These are phyloP conservation scores for Cucumis cinereus DNA, from an alignment of 306 rosid genomes.

Conservation along the genomic window DNA sequence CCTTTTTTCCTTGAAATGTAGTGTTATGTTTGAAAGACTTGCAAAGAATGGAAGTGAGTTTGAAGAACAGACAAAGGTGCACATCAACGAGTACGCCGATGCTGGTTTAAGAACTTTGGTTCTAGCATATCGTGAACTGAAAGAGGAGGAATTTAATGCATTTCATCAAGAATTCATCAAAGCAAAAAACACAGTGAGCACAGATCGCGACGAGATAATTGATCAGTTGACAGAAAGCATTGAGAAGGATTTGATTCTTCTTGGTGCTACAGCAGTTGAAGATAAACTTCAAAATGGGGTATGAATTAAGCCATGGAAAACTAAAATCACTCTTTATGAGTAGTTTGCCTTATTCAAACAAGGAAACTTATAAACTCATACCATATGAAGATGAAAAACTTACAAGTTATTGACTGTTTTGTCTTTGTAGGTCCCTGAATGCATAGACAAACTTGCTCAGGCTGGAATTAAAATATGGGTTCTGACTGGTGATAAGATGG, in stretches of 20 bases:
- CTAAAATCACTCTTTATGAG: not conserved
- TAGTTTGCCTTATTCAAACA: not conserved
- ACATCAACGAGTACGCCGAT: slow-evolving; percentile 79
- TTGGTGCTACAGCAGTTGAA: slow-evolving; percentile 99
- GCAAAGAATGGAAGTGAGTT: slow-evolving; percentile 63
- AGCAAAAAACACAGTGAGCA: slow-evolving; percentile 72
- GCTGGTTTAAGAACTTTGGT: slow-evolving; percentile 95
- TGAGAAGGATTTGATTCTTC: slow-evolving; percentile 86
- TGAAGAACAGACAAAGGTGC: slow-evolving; percentile 62
- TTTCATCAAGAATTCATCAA: slow-evolving; percentile 48
- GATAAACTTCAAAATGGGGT: slow-evolving; percentile 98
- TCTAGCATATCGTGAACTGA: slow-evolving; percentile 70
- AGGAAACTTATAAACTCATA: not conserved
- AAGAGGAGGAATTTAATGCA: slow-evolving; percentile 48
- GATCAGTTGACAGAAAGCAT: slow-evolving; percentile 54
- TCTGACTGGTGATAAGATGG: slow-evolving; percentile 99
- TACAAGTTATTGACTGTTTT: slow-evolving; percentile 2
- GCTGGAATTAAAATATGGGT: slow-evolving; percentile 99
- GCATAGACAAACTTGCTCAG: slow-evolving; percentile 97
- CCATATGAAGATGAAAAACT: not conserved
- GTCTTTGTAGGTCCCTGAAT: slow-evolving; percentile 76
- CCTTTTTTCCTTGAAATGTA: slow-evolving; percentile 11
- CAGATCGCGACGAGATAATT: slow-evolving; percentile 58
- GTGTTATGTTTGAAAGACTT: slow-evolving; percentile 95
- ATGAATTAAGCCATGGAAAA: slow-evolving; percentile 11